phyloP scores from a whole-genome alignment of 1,139 yeast genomes.

The Pichia sp. region DNA sequence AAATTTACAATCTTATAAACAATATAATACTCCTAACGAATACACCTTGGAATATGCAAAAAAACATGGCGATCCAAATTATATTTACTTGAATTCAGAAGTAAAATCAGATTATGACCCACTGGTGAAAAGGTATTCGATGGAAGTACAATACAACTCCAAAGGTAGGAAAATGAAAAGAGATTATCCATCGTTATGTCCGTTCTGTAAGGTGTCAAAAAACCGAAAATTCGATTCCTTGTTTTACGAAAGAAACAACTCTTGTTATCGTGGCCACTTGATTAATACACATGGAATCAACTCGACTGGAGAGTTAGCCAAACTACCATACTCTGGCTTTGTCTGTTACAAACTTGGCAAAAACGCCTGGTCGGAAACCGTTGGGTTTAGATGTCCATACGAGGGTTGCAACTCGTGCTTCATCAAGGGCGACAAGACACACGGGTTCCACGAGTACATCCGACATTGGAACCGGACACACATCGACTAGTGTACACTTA shows the following conservation, averaged over 20 bases:
- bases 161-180: constrained; percentile 12
- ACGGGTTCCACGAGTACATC: constrained; percentile 16
- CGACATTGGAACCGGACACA: constrained; percentile 15
- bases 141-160: constrained; percentile 1
- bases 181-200: constrained; percentile 16
- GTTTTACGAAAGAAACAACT: constrained; percentile 18
- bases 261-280: constrained; percentile 19
- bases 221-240: constrained; percentile 6
- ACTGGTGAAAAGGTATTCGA: constrained; percentile 7
- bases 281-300: constrained; percentile 19
- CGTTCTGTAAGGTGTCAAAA: constrained; percentile 11
- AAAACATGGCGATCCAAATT: constrained; percentile 5
- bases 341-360: constrained; percentile 13
- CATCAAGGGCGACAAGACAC: constrained; percentile 14
- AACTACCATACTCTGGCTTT: constrained; percentile 12
- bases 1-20: constrained; percentile 6
- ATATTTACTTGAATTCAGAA: constrained; percentile 7
- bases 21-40: constrained; percentile 13
- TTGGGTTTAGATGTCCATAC: constrained; percentile 14
- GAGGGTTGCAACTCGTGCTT: constrained; percentile 9
- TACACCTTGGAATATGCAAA: constrained; percentile 9
- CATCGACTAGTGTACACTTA: background rate
- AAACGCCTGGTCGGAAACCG: constrained; percentile 12
- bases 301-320: constrained; percentile 10
- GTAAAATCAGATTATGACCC: constrained; percentile 11